Evolutionary conservation across 441 rosid species (phyloP).

Genomic region (Aquilaria agallochum): DNA sequence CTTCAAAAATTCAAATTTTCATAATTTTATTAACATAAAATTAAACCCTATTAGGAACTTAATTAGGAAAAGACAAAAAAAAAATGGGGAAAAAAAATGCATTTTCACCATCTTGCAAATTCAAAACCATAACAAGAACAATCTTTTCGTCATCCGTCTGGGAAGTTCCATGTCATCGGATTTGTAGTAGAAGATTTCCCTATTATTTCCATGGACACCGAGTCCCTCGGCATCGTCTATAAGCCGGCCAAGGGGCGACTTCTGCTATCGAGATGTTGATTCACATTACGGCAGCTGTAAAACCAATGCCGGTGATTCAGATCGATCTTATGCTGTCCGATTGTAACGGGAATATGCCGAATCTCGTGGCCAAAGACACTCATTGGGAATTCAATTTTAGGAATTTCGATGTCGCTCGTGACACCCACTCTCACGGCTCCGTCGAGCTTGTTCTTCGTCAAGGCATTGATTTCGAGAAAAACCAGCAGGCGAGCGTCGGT

Average conservation of each 20-base stretch:
- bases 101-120: no score
- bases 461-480: slow-evolving; percentile 55
- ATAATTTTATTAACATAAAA: no score
- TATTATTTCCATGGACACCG: slow-evolving; percentile 61
- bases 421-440: slow-evolving; percentile 48
- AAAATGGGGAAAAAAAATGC: no score
- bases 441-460: slow-evolving; percentile 49
- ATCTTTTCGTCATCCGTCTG: slow-evolving; percentile 26
- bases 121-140: no score
- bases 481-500: slow-evolving; percentile 37
- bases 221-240: slow-evolving; percentile 58
- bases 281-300: slow-evolving; percentile 41
- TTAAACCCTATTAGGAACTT: no score
- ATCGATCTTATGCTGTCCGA: slow-evolving; percentile 53
- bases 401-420: slow-evolving; percentile 46
- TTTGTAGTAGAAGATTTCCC: slow-evolving; percentile 35
- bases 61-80: no score
- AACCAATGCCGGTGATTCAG: slow-evolving; percentile 62
- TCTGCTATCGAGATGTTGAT: slow-evolving; percentile 17
- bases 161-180: slow-evolving; percentile 43
- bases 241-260: slow-evolving; percentile 18
- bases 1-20: no score
- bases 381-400: slow-evolving; percentile 67
- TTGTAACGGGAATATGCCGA: slow-evolving; percentile 45
- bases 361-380: slow-evolving; percentile 36